Conservation (phyloP, 805 yeast species). For the Saccharomycopsis malanga region DNA sequence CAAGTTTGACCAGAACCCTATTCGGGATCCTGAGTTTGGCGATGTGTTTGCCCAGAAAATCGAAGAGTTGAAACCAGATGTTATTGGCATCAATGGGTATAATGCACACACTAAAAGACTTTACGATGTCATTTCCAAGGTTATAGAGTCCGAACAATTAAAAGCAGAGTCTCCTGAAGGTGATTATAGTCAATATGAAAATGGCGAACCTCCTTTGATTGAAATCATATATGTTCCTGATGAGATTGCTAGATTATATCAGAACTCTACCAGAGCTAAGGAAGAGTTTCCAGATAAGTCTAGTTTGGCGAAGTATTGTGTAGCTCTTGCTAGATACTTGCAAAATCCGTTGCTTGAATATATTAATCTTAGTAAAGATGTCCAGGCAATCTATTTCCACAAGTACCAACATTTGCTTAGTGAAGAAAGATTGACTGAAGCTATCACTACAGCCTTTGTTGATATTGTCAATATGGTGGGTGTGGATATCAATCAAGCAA, state of each 20-base stretch:
- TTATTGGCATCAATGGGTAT: slow-evolving; percentile 83
- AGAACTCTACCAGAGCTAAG: slow-evolving; percentile 66
- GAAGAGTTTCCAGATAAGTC: slow-evolving; percentile 82
- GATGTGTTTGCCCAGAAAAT: slow-evolving; percentile 55
- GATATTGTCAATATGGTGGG: slow-evolving; percentile 90
- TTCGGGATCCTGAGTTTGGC: slow-evolving; percentile 54
- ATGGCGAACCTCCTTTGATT: slow-evolving; percentile 43
- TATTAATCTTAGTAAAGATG: slow-evolving; percentile 69
- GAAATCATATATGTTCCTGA: slow-evolving; percentile 81
- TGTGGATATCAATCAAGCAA: slow-evolving; percentile 86
- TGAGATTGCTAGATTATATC: slow-evolving; percentile 86
- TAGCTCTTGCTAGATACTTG: slow-evolving; percentile 83
- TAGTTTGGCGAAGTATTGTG: slow-evolving; percentile 70
- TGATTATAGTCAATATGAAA: slow-evolving; percentile 20
- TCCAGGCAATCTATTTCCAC: slow-evolving; percentile 59
- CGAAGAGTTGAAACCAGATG: slow-evolving; percentile 71
- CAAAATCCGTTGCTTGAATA: slow-evolving; percentile 94
- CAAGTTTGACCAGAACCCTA: slow-evolving; percentile 70
- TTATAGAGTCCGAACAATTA: slow-evolving; percentile 50
- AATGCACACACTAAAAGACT: slow-evolving; percentile 64
- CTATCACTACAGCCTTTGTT: slow-evolving; percentile 75
- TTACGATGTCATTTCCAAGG: slow-evolving; percentile 45
- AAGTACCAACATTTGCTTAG: slow-evolving; percentile 68
- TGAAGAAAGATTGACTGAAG: slow-evolving; percentile 52
- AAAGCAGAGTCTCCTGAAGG: slow-evolving; percentile 28